Conservation (phyloP, 805 yeast genomes). For the Pichia manshurica region DNA sequence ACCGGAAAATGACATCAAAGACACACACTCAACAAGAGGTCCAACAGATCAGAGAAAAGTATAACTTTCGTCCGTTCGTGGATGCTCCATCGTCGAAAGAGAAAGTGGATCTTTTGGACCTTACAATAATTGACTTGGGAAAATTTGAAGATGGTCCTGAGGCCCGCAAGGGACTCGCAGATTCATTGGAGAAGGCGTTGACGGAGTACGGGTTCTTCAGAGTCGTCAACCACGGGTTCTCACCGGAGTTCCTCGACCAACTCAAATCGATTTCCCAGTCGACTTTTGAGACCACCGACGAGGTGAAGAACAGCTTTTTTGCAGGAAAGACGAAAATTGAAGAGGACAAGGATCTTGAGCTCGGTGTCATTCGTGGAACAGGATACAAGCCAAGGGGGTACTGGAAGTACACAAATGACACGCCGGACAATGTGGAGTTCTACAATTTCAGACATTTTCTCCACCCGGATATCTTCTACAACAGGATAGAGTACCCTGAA, state of each 20-base stretch:
- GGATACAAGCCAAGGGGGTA: constrained; percentile 46
- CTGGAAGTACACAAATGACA: constrained; percentile 41
- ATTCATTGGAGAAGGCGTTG: constrained; percentile 34
- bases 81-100: constrained; percentile 25
- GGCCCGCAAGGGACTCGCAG: constrained; percentile 32
- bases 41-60: constrained; percentile 18
- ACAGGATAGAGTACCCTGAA: constrained; percentile 35
- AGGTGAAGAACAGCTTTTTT: constrained; percentile 32
- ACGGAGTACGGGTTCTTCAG: constrained; percentile 41
- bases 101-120: constrained; percentile 19
- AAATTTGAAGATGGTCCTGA: constrained; percentile 31
- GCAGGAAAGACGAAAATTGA: constrained; percentile 32
- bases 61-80: constrained; percentile 30
- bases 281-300: constrained; percentile 35
- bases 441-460: constrained; percentile 38
- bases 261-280: constrained; percentile 38
- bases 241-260: constrained; percentile 28
- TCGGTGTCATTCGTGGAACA: constrained; percentile 43
- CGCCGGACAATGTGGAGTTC: constrained; percentile 39
- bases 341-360: constrained; percentile 23
- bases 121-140: constrained; percentile 35
- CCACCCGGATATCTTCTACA: constrained; percentile 30
- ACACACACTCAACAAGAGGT: too few relatives aligned
- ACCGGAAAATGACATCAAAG: too few relatives aligned
- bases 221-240: constrained; percentile 37